phyloP scores from a whole-genome alignment of 495 filamentous ascomycete species.

The Talaromyces ruber region DNA sequence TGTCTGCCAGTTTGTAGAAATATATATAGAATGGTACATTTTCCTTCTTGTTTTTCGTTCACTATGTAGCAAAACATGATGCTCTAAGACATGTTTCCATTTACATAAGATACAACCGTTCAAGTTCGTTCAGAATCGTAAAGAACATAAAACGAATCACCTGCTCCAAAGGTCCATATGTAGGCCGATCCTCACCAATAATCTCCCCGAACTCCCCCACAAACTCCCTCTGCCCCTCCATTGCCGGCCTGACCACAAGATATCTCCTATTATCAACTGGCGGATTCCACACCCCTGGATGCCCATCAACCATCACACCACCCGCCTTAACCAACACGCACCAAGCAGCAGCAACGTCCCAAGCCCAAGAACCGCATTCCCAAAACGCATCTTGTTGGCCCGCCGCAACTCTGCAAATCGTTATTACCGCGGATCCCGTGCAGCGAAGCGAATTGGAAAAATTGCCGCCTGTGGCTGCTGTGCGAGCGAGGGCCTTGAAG shows the following conservation, averaged over 20 bases:
- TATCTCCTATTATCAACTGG: conserved; percentile 69
- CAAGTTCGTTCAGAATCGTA: not conserved
- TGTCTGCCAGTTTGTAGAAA: too few relatives aligned
- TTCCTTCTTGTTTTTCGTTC: too few relatives aligned
- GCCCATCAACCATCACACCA: conserved; percentile 68
- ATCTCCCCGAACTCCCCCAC: conserved; percentile 71
- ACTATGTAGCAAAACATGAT: not conserved
- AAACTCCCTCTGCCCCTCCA: conserved; percentile 65
- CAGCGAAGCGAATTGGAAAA: not conserved
- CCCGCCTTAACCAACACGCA: conserved; percentile 61
- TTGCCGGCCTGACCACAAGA: conserved; percentile 58
- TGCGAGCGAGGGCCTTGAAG: not conserved
- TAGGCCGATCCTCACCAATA: not conserved
- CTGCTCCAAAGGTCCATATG: not conserved
- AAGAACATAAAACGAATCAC: not conserved
- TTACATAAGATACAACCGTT: not conserved
- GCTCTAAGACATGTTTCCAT: not conserved
- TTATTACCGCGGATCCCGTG: not conserved
- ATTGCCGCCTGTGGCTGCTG: not conserved
- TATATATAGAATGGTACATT: too few relatives aligned
- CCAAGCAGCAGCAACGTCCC: not conserved
- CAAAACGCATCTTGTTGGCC: not conserved
- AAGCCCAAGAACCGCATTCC: not conserved
- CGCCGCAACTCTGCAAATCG: not conserved
- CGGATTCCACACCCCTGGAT: conserved; percentile 67